Evolutionary conservation across 2,329 filamentous ascomycete genomes (phyloP).

Genomic region (Pseudonectria foliicola): DNA sequence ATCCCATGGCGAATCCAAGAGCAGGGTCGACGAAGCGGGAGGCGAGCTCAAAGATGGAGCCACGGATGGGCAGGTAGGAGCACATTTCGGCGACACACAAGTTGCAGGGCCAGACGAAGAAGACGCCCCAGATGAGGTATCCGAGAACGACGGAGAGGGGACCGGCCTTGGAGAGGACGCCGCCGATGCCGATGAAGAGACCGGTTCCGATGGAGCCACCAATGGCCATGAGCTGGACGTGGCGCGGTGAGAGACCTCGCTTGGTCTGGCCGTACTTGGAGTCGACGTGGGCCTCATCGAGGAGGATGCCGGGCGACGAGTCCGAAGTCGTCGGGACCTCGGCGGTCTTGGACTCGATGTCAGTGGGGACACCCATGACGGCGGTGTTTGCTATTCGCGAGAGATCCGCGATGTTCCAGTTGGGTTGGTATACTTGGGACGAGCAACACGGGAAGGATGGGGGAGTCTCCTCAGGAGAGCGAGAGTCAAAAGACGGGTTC

Average conservation of each 20-base stretch:
- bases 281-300: slow-evolving; percentile 18
- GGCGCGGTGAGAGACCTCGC: slow-evolving; percentile 30
- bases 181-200: slow-evolving; percentile 39
- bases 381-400: not conserved
- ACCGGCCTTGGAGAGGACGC: slow-evolving; percentile 34
- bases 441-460: too few species aligned
- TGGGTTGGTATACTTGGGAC: too few species aligned
- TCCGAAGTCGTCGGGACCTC: slow-evolving; percentile 19
- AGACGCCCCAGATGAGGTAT: slow-evolving; percentile 37
- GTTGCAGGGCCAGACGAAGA: slow-evolving; percentile 38
- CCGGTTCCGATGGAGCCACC: slow-evolving; percentile 40
- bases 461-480: too few species aligned
- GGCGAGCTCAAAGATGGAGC: slow-evolving; percentile 48
- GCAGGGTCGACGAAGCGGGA: slow-evolving; percentile 49
- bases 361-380: slow-evolving; percentile 19
- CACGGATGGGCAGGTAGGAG: slow-evolving; percentile 46
- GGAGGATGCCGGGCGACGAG: slow-evolving; percentile 19
- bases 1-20: slow-evolving; percentile 48
- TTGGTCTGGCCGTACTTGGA: slow-evolving; percentile 26
- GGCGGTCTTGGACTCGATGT: slow-evolving; percentile 18
- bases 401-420: too few species aligned
- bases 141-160: slow-evolving; percentile 38
- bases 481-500: too few species aligned
- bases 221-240: slow-evolving; percentile 44
- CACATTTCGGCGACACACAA: slow-evolving; percentile 50